These are phyloP conservation scores for Glomus cerebriforme DNA, from an alignment of 192 early-diverging fungal genomes.

Conservation along the genomic window DNA sequence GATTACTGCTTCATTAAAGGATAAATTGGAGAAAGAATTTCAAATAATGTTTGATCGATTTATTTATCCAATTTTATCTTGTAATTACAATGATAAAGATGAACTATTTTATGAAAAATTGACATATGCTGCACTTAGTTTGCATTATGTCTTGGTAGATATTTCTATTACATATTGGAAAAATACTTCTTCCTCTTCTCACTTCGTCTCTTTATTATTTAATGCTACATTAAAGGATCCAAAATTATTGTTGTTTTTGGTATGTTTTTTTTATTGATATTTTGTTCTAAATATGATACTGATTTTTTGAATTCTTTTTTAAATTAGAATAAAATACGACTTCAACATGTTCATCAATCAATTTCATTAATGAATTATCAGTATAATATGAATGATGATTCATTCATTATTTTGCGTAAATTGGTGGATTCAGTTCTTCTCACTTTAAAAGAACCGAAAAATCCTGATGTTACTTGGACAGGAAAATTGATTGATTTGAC, in stretches of 20 bases:
- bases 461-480: background rate
- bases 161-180: slow-evolving; percentile 16
- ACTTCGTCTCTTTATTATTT: background rate
- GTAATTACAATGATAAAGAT: background rate
- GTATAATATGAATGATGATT: background rate
- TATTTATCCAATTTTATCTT: background rate
- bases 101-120: background rate
- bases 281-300: background rate
- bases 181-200: background rate
- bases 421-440: background rate
- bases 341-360: slow-evolving; percentile 26
- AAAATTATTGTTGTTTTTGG: background rate
- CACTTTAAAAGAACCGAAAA: background rate
- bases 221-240: background rate
- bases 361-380: background rate
- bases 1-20: background rate
- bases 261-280: background rate
- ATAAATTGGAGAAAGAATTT: background rate
- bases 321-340: slow-evolving; percentile 21
- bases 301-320: background rate
- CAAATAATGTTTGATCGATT: slow-evolving; percentile 1
- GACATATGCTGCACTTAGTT: background rate
- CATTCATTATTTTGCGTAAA: background rate
- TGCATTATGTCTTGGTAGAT: slow-evolving; percentile 15
- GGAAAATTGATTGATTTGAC: slow-evolving; percentile 15